Conservation (phyloP, 1,284 basidiomycete genomes). For the Ceratobasidium sp. region DNA sequence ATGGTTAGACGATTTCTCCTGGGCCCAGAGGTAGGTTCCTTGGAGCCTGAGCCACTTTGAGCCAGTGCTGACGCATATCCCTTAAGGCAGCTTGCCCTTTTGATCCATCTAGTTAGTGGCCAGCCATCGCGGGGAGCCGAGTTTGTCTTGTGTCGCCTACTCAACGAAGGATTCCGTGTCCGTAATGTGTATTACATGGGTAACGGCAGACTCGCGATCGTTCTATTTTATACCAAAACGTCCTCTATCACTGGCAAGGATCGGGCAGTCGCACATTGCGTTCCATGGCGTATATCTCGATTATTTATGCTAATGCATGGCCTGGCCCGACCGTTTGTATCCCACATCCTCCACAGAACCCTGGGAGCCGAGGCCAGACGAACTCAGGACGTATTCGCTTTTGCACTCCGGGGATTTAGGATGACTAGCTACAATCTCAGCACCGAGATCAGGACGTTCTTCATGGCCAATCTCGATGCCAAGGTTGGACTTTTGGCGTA, state of each 20-base stretch:
- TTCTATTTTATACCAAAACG: slow-evolving; percentile 10
- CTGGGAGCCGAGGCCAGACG: neutral
- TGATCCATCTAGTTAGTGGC: neutral
- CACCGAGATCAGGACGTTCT: neutral
- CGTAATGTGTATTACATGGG: neutral
- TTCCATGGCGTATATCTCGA: slow-evolving; percentile 14
- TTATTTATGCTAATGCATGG: neutral
- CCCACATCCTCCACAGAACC: neutral
- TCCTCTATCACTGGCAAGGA: slow-evolving; percentile 4
- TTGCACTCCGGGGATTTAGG: neutral
- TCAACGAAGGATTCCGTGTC: neutral
- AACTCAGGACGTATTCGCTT: neutral
- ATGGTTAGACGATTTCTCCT: neutral
- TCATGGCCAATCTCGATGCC: neutral
- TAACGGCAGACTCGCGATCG: neutral
- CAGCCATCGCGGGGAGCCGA: slow-evolving; percentile 1
- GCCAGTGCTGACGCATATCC: neutral
- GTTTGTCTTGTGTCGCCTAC: neutral
- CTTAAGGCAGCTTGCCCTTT: neutral
- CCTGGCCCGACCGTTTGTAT: neutral
- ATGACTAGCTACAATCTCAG: neutral
- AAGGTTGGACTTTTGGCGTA: neutral
- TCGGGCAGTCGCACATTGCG: neutral
- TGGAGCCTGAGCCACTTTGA: too few species aligned
- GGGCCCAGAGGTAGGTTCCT: too few species aligned